phyloP scores from a whole-genome alignment of 164 flowering plant species.

The Chimonanthus praecox region DNA sequence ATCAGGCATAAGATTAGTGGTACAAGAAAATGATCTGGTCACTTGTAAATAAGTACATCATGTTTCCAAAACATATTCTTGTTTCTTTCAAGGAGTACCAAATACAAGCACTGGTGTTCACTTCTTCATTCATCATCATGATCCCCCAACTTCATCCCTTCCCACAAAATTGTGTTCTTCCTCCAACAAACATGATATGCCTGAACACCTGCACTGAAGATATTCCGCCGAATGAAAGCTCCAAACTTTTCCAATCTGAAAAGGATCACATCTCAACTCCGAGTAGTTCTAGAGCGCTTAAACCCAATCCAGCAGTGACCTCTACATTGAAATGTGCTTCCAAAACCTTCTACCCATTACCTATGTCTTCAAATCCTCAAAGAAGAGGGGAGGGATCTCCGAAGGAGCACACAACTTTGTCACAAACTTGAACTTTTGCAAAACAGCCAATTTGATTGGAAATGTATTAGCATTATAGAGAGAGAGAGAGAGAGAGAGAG shows the following conservation, averaged over 20 bases:
- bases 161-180: background rate
- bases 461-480: background rate
- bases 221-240: background rate
- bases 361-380: slow-evolving; percentile 28
- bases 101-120: background rate
- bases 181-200: background rate
- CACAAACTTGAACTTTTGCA: slow-evolving; percentile 50
- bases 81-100: background rate
- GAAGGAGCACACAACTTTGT: slow-evolving; percentile 35
- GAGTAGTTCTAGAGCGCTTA: background rate
- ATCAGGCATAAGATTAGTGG: too few relatives aligned
- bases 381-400: slow-evolving; percentile 43
- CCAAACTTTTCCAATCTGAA: background rate
- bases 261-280: background rate
- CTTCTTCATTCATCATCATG: background rate
- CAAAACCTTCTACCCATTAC: background rate
- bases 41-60: too few relatives aligned
- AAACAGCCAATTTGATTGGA: background rate
- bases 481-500: background rate
- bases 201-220: background rate
- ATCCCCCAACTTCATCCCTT: background rate
- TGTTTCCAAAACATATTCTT: too few relatives aligned
- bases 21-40: too few relatives aligned
- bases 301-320: background rate
- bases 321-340: background rate